Evolutionary conservation across 345 rosid genomes (phyloP).

Genomic region (Xanthoceras sorbifolium): DNA sequence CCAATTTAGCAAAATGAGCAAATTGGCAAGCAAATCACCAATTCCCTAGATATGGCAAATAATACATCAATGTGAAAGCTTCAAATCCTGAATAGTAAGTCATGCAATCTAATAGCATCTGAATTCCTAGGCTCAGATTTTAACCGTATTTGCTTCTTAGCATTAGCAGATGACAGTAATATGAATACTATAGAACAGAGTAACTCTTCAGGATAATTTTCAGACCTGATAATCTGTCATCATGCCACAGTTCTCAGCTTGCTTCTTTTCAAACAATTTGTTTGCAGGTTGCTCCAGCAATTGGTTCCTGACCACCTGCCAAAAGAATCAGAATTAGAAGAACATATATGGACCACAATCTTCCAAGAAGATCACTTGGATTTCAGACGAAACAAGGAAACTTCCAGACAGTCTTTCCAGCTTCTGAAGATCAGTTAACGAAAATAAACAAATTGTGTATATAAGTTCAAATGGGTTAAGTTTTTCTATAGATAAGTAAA

Average conservation of each 20-base stretch:
- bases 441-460: not conserved
- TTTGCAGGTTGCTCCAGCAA: slow-evolving; percentile 22
- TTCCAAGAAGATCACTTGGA: not conserved
- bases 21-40: too few relatives aligned
- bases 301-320: slow-evolving; percentile 25
- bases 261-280: slow-evolving; percentile 26
- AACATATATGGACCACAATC: not conserved
- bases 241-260: slow-evolving; percentile 23
- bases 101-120: not conserved
- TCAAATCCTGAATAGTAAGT: too few relatives aligned
- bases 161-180: not conserved
- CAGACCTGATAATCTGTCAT: slow-evolving; percentile 29
- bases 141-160: not conserved
- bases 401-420: not conserved
- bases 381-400: not conserved
- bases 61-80: too few relatives aligned
- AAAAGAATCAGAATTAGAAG: not conserved
- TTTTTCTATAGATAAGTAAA: not conserved
- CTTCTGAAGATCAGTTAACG: slow-evolving; percentile 1
- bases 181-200: not conserved
- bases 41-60: too few relatives aligned
- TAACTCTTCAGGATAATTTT: not conserved
- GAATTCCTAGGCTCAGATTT: not conserved
- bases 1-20: too few relatives aligned
- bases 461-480: not conserved